phyloP scores from a whole-genome alignment of 805 yeast genomes.

The Cyberlindnera meyerae region DNA sequence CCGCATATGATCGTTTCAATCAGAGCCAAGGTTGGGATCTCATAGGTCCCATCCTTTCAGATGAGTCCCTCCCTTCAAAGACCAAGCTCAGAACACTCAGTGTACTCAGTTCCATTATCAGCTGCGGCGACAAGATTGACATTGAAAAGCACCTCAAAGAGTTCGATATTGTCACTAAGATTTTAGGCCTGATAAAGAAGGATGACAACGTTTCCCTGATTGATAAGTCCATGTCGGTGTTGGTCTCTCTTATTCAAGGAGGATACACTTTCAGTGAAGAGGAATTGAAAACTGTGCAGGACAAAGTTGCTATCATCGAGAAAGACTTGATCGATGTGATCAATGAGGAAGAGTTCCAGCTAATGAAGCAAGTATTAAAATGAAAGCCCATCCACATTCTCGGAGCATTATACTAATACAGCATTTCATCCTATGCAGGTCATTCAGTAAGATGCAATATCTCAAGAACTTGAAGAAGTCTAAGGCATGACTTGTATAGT shows the following conservation, averaged over 20 bases:
- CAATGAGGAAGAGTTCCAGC: slow-evolving; percentile 48
- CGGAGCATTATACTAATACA: slow-evolving; percentile 12
- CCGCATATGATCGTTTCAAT: slow-evolving; percentile 52
- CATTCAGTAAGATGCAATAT: slow-evolving; percentile 18
- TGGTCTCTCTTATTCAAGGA: slow-evolving; percentile 41
- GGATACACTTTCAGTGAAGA: slow-evolving; percentile 41
- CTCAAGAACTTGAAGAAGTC: slow-evolving; percentile 15
- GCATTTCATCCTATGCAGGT: no score
- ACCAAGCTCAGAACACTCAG: slow-evolving; percentile 51
- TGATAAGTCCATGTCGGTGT: slow-evolving; percentile 52
- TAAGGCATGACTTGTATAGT: neutral
- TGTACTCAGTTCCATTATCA: slow-evolving; percentile 52
- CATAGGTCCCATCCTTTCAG: slow-evolving; percentile 31
- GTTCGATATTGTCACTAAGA: slow-evolving; percentile 24
- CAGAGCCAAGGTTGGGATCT: slow-evolving; percentile 58
- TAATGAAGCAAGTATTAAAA: slow-evolving; percentile 40
- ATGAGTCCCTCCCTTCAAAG: slow-evolving; percentile 30
- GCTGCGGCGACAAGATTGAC: slow-evolving; percentile 41
- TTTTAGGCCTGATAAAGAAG: slow-evolving; percentile 23
- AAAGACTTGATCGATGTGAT: slow-evolving; percentile 40
- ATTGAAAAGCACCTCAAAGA: slow-evolving; percentile 35
- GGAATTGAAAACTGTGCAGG: slow-evolving; percentile 36
- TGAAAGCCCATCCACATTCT: slow-evolving; percentile 8
- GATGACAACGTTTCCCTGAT: slow-evolving; percentile 41
- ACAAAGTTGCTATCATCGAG: slow-evolving; percentile 36